A percentile compares a stretch with the other conserved stretches of the same genome.
These are phyloP conservation scores for Carex pumila DNA, from an alignment of 176 grass and related monocot genomes.

Conservation along the genomic window DNA sequence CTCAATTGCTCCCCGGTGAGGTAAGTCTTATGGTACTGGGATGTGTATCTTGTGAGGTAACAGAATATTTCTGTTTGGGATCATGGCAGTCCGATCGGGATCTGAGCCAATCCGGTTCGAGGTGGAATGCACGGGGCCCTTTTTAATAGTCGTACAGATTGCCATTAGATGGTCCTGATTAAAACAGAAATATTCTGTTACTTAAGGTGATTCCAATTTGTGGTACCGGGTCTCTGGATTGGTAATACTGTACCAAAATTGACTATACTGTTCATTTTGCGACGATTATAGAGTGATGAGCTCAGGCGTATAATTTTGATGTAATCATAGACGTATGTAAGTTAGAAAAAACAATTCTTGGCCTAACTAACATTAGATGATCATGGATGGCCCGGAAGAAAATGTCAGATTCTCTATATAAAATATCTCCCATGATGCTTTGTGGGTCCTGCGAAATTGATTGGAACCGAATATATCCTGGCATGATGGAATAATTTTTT, in stretches of 20 bases:
- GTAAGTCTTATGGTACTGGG: neutral
- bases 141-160: too few relatives aligned
- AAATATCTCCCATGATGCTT: neutral
- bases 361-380: neutral
- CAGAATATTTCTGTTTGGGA: too few relatives aligned
- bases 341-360: neutral
- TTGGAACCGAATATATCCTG: neutral
- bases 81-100: too few relatives aligned
- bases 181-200: too few relatives aligned
- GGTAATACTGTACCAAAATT: conserved; percentile 6
- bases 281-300: neutral
- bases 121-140: too few relatives aligned
- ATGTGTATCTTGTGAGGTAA: too few relatives aligned
- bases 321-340: neutral
- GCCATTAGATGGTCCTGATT: too few relatives aligned
- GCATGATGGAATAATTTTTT: neutral
- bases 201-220: neutral
- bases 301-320: neutral
- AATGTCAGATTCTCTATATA: neutral
- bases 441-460: neutral
- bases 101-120: too few relatives aligned
- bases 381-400: neutral
- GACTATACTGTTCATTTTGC: neutral
- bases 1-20: conserved; percentile 59
- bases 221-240: neutral